Evolutionary conservation across 331 rosid genomes (phyloP).

Genomic region (Quercus tomentella): DNA sequence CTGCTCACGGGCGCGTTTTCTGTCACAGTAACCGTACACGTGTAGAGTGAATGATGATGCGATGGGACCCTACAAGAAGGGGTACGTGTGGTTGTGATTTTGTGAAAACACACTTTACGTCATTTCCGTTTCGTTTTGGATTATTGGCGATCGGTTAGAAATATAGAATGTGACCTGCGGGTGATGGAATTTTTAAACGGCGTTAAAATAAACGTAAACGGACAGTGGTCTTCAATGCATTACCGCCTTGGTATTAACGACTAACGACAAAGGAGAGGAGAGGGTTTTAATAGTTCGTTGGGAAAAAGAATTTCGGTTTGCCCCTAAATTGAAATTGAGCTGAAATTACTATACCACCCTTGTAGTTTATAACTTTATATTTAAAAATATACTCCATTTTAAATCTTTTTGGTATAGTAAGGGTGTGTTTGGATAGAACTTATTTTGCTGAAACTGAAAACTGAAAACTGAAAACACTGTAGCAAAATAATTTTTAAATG

Average conservation of each 20-base stretch:
- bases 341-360: background rate
- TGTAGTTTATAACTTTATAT: no score
- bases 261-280: no score
- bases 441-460: no score
- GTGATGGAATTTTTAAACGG: background rate
- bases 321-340: background rate
- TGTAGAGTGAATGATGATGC: conserved; percentile 11
- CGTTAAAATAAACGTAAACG: background rate
- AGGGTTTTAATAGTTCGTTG: background rate
- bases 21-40: conserved; percentile 9
- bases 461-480: no score
- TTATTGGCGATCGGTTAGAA: no score
- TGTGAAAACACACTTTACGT: background rate
- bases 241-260: background rate
- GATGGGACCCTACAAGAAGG: background rate
- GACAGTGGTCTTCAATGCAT: no score
- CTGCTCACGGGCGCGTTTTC: conserved; percentile 20
- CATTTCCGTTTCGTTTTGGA: background rate
- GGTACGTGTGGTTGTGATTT: no score
- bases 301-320: background rate
- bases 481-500: no score
- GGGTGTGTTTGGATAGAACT: no score
- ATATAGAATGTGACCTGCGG: background rate
- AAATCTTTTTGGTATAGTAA: no score
- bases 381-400: no score